Evolutionary conservation across 2,329 filamentous ascomycete genomes (phyloP), one percentile per base, ranked within the genome.

Genomic region (Penicillium sp.): DNA sequence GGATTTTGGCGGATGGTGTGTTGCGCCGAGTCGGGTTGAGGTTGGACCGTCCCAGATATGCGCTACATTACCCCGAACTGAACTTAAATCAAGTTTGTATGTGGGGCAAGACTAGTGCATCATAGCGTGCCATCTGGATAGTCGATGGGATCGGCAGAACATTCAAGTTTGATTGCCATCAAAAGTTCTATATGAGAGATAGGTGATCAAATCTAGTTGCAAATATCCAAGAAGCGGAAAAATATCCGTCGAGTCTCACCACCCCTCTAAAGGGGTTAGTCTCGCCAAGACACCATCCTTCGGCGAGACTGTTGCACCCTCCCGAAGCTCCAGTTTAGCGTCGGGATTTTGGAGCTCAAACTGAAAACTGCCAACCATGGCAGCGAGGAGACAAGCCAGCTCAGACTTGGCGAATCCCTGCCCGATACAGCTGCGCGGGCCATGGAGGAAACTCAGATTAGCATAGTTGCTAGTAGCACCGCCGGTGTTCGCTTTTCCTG

Each of bases 371-470:
- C 87, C 87, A 3, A 90, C 74, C 73, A 84, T 79, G 6, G 77
- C 74, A 14, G 87, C 88, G 31, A 95, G 59, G 45, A 95, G 66
- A 57, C 84, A 90, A 6, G 85, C 86, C 63, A 95, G 85, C 69
- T 95, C 90, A 0, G 82, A 79, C 58, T 79, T 82, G 0, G 89
- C 84, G 65, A 95, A 95, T 2, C 72, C 72, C 61, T 81, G 76
- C 0, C 88, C 89, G 51, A 95, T 95, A 58, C 89, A 95, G 56
- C 82, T 84, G 36, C 88, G 71, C 2, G 88, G 87, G 0, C 89
- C 89, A 59, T 94, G 86, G 41, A 95, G 62, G 65, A 95, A 95
- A 0, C 85, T 90, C 64, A 90, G 59, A 53, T 84, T 81, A 1
- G 81, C 76, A 59, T 83, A 94, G 62, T 90, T 92, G 49, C 75